Conservation (phyloP, 1,284 basidiomycete genomes). For the Neolentinus lepideus region DNA sequence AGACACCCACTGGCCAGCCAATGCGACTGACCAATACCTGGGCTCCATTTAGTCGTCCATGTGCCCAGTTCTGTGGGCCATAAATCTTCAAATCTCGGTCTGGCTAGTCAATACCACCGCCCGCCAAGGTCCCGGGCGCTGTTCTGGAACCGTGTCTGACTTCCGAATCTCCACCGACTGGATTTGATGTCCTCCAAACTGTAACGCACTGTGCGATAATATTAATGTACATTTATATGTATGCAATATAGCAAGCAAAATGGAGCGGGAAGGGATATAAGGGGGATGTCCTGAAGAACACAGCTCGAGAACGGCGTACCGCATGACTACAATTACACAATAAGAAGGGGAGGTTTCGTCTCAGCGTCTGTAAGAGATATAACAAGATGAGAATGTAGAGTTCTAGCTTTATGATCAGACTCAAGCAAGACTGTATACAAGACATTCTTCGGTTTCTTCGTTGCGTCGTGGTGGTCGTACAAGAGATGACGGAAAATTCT, state of each 20-base stretch:
- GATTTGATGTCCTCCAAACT: no score
- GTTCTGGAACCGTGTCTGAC: no score
- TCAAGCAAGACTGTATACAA: background rate
- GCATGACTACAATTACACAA: background rate
- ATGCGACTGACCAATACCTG: no score
- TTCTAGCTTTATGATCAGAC: background rate
- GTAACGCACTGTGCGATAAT: background rate
- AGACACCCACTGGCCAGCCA: no score
- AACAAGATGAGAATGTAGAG: background rate
- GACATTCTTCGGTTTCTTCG: background rate
- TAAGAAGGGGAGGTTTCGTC: background rate
- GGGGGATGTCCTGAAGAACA: background rate
- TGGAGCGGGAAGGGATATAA: background rate
- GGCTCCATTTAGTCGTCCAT: no score
- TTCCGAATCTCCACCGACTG: no score
- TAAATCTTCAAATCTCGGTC: no score
- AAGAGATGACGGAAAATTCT: background rate
- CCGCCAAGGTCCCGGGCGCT: background rate
- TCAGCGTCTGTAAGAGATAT: background rate
- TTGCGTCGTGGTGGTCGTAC: background rate
- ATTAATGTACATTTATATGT: background rate
- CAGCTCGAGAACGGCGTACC: background rate
- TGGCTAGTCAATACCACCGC: background rate
- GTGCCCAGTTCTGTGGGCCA: no score
- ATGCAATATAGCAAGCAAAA: background rate